A percentile compares a stretch with the other conserved stretches of the same genome.
Conservation (phyloP, 139 green algal species). For the Volvox africanus region DNA sequence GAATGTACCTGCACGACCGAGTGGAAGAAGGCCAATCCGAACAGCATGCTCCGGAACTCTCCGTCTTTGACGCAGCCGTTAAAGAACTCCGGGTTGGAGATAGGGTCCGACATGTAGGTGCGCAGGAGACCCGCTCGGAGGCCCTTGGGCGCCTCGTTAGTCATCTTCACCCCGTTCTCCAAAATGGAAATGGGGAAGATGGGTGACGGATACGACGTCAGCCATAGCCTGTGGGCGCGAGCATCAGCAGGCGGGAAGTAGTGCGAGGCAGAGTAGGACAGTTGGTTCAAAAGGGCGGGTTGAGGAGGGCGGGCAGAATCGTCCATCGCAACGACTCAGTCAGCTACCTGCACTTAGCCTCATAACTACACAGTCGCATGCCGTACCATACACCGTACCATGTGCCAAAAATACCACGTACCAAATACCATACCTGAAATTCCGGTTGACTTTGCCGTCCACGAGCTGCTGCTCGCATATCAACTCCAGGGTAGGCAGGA, state of each 20-base stretch:
- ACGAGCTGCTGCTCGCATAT: constrained; percentile 81
- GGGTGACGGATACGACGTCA: constrained; percentile 79
- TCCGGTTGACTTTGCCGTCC: constrained; percentile 67
- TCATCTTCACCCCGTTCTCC: constrained; percentile 86
- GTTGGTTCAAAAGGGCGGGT: not conserved
- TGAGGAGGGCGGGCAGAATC: not conserved
- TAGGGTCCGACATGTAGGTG: constrained; percentile 82
- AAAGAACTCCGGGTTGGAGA: constrained; percentile 79
- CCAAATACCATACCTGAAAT: constrained; percentile 55
- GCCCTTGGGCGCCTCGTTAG: constrained; percentile 78
- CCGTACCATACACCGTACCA: no score
- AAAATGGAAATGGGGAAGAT: constrained; percentile 84
- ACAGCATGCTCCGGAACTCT: constrained; percentile 80
- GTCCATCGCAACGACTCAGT: no score
- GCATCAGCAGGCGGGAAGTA: not conserved
- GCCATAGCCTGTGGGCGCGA: constrained; percentile 68
- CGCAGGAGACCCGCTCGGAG: constrained; percentile 76
- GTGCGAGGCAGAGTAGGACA: not conserved
- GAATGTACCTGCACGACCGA: constrained; percentile 69
- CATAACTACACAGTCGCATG: no score
- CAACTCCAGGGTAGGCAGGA: constrained; percentile 81
- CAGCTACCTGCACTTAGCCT: no score
- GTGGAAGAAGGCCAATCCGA: constrained; percentile 86
- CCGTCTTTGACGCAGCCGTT: constrained; percentile 70
- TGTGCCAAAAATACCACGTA: no score